phyloP scores from a whole-genome alignment of 2,329 filamentous ascomycete genomes.

The Epichloe glyceriae region DNA sequence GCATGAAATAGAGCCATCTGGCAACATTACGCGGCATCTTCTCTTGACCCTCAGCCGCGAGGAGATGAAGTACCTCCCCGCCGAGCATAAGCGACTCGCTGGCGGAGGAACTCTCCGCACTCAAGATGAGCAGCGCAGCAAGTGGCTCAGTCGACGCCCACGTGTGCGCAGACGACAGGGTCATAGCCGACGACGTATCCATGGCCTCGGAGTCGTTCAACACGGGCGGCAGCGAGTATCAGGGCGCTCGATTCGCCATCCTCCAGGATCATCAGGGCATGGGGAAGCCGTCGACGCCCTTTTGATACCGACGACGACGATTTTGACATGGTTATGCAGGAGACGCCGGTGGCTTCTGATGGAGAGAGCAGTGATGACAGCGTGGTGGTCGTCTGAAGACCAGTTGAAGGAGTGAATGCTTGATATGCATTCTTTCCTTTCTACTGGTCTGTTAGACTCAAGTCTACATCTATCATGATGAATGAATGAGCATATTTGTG shows the following conservation, averaged over 20 bases:
- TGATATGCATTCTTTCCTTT: neutral
- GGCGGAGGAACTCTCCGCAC: constrained; percentile 20
- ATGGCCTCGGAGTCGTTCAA: constrained; percentile 24
- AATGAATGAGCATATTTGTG: too few relatives aligned
- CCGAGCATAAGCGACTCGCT: constrained; percentile 24
- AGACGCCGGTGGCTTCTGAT: neutral
- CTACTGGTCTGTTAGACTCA: too few relatives aligned
- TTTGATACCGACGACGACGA: constrained; percentile 9
- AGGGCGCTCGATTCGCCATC: constrained; percentile 20
- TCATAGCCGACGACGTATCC: constrained; percentile 22
- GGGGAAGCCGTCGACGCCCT: constrained; percentile 13
- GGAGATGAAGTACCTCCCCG: constrained; percentile 49
- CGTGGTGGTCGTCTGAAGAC: constrained; percentile 2
- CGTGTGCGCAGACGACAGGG: constrained; percentile 17
- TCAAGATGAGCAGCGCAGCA: constrained; percentile 21
- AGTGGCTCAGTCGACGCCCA: constrained; percentile 26
- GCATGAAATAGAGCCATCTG: constrained; percentile 19
- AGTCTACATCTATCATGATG: too few relatives aligned
- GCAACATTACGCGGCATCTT: constrained; percentile 28
- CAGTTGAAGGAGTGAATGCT: neutral
- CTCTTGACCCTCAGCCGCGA: constrained; percentile 39
- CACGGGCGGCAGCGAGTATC: constrained; percentile 18
- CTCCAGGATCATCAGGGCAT: constrained; percentile 19
- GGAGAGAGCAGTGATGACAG: constrained; percentile 8
- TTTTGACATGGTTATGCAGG: neutral